phyloP scores from a whole-genome alignment of 495 filamentous ascomycete species.

The Aspergillus diversus region DNA sequence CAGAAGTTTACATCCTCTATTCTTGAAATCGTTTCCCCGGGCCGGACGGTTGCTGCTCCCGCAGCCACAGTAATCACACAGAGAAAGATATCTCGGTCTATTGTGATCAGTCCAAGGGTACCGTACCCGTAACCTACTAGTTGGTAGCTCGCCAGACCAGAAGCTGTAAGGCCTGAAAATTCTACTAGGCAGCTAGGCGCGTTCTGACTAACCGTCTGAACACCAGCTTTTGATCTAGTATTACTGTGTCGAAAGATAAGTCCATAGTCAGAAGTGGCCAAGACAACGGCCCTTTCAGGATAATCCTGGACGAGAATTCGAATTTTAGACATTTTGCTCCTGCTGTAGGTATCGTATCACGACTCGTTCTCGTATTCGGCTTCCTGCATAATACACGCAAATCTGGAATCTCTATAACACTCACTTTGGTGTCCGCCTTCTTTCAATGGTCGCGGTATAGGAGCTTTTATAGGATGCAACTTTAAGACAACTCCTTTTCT shows the following conservation, averaged over 20 bases:
- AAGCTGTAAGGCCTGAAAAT: slow-evolving; percentile 66
- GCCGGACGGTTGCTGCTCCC: slow-evolving; percentile 78
- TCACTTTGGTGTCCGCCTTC: no score
- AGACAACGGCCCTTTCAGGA: slow-evolving; percentile 81
- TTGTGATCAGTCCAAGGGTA: slow-evolving; percentile 86
- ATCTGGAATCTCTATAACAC: background rate
- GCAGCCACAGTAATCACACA: slow-evolving; percentile 82
- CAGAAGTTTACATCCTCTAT: slow-evolving; percentile 89
- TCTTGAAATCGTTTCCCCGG: slow-evolving; percentile 84
- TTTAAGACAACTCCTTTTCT: no score
- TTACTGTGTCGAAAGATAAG: slow-evolving; percentile 79
- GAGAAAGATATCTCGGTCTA: slow-evolving; percentile 85
- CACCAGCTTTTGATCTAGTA: slow-evolving; percentile 48
- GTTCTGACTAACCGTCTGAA: slow-evolving; percentile 39
- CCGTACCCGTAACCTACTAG: slow-evolving; percentile 79
- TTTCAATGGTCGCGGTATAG: no score
- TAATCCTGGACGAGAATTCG: slow-evolving; percentile 60
- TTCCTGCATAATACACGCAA: background rate
- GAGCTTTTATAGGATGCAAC: no score
- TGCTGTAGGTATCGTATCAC: background rate
- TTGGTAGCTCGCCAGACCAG: slow-evolving; percentile 73
- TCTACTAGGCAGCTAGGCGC: slow-evolving; percentile 82
- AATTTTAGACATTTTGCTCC: slow-evolving; percentile 43
- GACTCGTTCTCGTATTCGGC: background rate
- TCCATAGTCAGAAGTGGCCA: slow-evolving; percentile 75